phyloP scores from a whole-genome alignment of 257 asterid species.

The Rhazya stricta region DNA sequence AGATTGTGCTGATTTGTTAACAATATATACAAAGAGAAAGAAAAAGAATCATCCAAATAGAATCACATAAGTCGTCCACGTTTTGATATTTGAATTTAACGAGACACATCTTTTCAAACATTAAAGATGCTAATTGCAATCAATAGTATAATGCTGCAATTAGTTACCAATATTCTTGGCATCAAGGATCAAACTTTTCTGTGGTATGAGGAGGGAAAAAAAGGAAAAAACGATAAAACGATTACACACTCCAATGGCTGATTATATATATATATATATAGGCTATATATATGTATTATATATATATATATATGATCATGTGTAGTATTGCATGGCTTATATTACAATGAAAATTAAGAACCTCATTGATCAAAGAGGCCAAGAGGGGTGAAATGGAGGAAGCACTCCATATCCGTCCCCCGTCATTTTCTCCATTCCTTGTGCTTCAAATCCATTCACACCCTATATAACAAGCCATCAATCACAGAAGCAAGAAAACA shows the following conservation, averaged over 20 bases:
- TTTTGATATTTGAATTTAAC: no score
- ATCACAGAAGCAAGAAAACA: slow-evolving; percentile 15
- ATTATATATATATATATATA: neutral
- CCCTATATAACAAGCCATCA: slow-evolving; percentile 36
- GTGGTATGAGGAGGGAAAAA: neutral
- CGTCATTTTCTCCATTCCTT: slow-evolving; percentile 51
- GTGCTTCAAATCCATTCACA: slow-evolving; percentile 50
- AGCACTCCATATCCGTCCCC: slow-evolving; percentile 59
- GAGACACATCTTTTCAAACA: neutral
- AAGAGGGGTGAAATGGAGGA: slow-evolving; percentile 61
- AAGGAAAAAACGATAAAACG: neutral
- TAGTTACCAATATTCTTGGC: slow-evolving; percentile 3
- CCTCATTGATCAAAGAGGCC: slow-evolving; percentile 47
- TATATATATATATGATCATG: neutral
- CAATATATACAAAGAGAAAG: neutral
- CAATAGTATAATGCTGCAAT: neutral
- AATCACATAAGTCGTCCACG: no score
- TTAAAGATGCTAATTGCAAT: neutral
- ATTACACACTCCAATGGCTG: slow-evolving; percentile 8
- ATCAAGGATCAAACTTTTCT: neutral
- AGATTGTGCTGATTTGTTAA: slow-evolving; percentile 1
- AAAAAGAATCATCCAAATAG: no score
- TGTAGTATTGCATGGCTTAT: neutral
- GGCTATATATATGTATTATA: neutral
- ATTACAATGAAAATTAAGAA: neutral